These are phyloP conservation scores for Coccinonectria pachysandricola DNA, from an alignment of 2,329 filamentous ascomycete genomes.

Conservation along the genomic window DNA sequence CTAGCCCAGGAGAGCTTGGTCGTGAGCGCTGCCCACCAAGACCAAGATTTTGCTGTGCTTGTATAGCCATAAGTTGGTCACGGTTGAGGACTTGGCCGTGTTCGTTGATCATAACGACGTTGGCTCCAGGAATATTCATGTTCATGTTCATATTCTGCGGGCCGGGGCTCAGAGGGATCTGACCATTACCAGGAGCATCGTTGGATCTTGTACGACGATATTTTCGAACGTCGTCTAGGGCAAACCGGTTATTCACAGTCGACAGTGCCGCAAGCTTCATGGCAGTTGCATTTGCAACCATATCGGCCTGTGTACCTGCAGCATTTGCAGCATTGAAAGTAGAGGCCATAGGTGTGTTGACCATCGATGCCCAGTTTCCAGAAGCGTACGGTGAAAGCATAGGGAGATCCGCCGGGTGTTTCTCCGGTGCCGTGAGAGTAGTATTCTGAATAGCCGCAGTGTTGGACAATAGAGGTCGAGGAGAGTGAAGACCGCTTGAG, in stretches of 20 bases:
- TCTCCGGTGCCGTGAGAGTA: slow-evolving; percentile 62
- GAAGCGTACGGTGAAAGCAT: slow-evolving; percentile 79
- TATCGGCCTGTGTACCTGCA: slow-evolving; percentile 69
- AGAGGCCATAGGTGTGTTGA: slow-evolving; percentile 90
- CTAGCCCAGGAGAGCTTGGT: slow-evolving; percentile 79
- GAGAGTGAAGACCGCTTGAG: slow-evolving; percentile 66
- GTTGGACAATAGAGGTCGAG: slow-evolving; percentile 58
- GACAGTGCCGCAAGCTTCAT: slow-evolving; percentile 98
- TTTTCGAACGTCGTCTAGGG: slow-evolving; percentile 92
- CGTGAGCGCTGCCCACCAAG: slow-evolving; percentile 67
- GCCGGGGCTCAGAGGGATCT: slow-evolving; percentile 56
- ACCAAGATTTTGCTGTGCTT: slow-evolving; percentile 54
- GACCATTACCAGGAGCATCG: slow-evolving; percentile 57
- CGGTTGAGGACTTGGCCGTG: slow-evolving; percentile 77
- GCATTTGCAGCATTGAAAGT: slow-evolving; percentile 57
- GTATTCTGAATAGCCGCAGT: slow-evolving; percentile 72
- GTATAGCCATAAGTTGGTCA: slow-evolving; percentile 75
- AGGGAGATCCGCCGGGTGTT: slow-evolving; percentile 60
- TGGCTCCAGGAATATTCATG: slow-evolving; percentile 56
- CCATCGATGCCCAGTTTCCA: slow-evolving; percentile 97
- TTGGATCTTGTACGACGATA: slow-evolving; percentile 86
- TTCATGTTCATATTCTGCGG: slow-evolving; percentile 50
- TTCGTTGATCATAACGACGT: slow-evolving; percentile 90
- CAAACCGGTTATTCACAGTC: slow-evolving; percentile 96
- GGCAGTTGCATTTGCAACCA: slow-evolving; percentile 96